phyloP scores from a whole-genome alignment of 768 basidiomycete genomes.

The Lentinula raphanica region DNA sequence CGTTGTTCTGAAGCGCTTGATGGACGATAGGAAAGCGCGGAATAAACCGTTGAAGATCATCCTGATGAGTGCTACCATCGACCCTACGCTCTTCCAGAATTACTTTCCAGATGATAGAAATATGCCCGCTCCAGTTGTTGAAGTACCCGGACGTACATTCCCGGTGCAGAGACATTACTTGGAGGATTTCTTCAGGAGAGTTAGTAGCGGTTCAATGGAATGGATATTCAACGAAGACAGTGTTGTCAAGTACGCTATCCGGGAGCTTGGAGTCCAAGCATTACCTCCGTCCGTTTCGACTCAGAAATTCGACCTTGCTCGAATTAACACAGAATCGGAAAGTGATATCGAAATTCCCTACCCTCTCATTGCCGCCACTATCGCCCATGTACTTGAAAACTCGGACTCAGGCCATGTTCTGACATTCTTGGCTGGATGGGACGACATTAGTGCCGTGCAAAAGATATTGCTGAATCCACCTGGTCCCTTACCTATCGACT shows the following conservation, averaged over 20 bases:
- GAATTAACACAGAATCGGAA: slow-evolving; percentile 16
- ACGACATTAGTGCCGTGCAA: slow-evolving; percentile 77
- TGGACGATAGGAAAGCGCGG: slow-evolving; percentile 66
- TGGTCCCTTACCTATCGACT: slow-evolving; percentile 52
- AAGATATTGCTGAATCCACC: slow-evolving; percentile 48
- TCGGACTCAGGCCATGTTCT: slow-evolving; percentile 84
- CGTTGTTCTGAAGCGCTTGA: slow-evolving; percentile 80
- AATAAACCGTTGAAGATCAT: slow-evolving; percentile 77
- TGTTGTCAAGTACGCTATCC: slow-evolving; percentile 65
- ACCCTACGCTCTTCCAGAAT: slow-evolving; percentile 79
- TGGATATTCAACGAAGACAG: slow-evolving; percentile 73
- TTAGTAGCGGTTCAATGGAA: slow-evolving; percentile 35
- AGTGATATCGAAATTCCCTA: slow-evolving; percentile 74
- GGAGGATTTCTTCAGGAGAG: slow-evolving; percentile 63
- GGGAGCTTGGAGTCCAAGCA: slow-evolving; percentile 47
- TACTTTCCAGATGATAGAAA: slow-evolving; percentile 73
- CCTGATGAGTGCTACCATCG: slow-evolving; percentile 95
- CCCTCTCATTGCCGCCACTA: slow-evolving; percentile 73
- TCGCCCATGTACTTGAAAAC: slow-evolving; percentile 68
- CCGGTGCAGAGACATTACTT: slow-evolving; percentile 80
- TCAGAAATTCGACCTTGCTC: slow-evolving; percentile 12
- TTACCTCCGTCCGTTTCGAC: slow-evolving; percentile 23
- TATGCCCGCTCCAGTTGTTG: slow-evolving; percentile 61
- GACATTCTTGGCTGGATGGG: slow-evolving; percentile 91
- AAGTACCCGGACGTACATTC: slow-evolving; percentile 88